These are phyloP conservation scores for Cutaneotrichosporon dermatis DNA, from an alignment of 1,284 basidiomycete species.

Conservation along the genomic window DNA sequence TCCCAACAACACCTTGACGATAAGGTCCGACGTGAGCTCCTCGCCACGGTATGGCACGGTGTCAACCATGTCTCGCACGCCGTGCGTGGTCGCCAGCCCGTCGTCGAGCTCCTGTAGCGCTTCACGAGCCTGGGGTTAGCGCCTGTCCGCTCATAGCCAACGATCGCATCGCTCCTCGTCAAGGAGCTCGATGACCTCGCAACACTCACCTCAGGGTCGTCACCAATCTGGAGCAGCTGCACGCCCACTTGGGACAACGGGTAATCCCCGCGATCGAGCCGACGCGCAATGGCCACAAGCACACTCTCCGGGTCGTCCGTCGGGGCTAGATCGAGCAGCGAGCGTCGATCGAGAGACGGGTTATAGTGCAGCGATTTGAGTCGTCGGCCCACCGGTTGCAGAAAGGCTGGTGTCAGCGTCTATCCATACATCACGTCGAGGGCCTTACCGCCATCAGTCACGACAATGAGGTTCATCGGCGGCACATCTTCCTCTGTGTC, in stretches of 20 bases:
- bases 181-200: background rate
- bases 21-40: slow-evolving; percentile 31
- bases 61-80: slow-evolving; percentile 45
- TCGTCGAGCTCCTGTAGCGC: slow-evolving; percentile 47
- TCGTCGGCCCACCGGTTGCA: slow-evolving; percentile 24
- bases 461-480: slow-evolving; percentile 44
- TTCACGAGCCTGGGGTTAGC: slow-evolving; percentile 28
- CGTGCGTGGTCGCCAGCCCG: slow-evolving; percentile 31
- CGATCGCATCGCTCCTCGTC: background rate
- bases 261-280: slow-evolving; percentile 46
- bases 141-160: background rate
- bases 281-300: slow-evolving; percentile 28
- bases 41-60: slow-evolving; percentile 39
- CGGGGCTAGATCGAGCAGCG: slow-evolving; percentile 24
- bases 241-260: slow-evolving; percentile 49
- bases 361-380: slow-evolving; percentile 9
- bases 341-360: slow-evolving; percentile 12
- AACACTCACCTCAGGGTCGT: slow-evolving; percentile 34
- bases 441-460: slow-evolving; percentile 35
- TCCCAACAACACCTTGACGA: slow-evolving; percentile 43
- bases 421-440: background rate
- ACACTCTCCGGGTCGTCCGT: slow-evolving; percentile 42
- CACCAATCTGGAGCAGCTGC: slow-evolving; percentile 49
- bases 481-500: slow-evolving; percentile 17
- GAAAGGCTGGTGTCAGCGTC: slow-evolving; percentile 27